Conservation (phyloP, 176 grass and related monocot species). For the Carex cristatella region DNA sequence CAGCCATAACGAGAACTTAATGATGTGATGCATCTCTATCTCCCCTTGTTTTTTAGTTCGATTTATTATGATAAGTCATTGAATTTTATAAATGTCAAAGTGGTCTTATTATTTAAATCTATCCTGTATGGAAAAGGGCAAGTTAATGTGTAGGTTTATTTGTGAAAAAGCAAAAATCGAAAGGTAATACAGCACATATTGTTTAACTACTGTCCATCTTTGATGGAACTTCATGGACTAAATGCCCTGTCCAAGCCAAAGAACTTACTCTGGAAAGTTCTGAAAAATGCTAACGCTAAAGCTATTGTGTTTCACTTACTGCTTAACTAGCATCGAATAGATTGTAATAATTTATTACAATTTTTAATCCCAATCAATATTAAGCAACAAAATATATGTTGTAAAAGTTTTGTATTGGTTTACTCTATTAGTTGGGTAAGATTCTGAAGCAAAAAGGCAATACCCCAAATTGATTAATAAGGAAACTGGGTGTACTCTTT, state of each 20-base stretch:
- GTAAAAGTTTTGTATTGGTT: neutral
- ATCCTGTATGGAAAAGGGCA: neutral
- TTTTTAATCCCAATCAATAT: too few relatives aligned
- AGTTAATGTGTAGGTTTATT: neutral
- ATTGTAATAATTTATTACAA: too few relatives aligned
- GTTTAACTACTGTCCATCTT: neutral
- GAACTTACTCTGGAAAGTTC: too few relatives aligned
- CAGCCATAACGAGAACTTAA: neutral
- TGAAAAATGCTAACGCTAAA: too few relatives aligned
- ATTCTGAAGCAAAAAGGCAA: neutral
- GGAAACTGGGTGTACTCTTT: neutral
- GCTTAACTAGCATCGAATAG: too few relatives aligned
- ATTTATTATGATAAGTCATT: neutral
- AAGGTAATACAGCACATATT: neutral
- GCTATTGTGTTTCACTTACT: too few relatives aligned
- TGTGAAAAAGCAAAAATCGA: neutral
- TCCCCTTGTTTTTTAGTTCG: neutral
- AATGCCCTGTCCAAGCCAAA: too few relatives aligned
- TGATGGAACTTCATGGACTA: neutral
- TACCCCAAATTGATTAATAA: neutral
- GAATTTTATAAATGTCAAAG: neutral
- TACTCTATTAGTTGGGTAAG: neutral
- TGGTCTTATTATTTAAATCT: neutral
- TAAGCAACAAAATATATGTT: too few relatives aligned
- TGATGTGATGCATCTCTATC: neutral